Conservation (phyloP, 805 yeast species). For the Kodamaea jinghongensis region DNA sequence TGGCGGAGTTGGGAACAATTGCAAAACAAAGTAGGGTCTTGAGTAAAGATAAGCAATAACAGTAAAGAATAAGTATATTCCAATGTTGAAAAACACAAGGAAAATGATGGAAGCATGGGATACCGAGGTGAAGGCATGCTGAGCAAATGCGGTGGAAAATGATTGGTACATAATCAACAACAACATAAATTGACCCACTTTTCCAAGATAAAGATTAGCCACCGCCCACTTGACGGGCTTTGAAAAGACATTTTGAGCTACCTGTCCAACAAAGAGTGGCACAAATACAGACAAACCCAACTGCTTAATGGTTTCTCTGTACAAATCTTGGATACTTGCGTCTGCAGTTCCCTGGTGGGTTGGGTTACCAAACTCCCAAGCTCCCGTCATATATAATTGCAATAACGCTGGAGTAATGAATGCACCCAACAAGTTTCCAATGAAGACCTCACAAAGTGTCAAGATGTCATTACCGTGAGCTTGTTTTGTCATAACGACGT, state of each 20-base stretch:
- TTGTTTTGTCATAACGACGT: constrained; percentile 85
- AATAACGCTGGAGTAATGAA: constrained; percentile 83
- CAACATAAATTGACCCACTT: constrained; percentile 79
- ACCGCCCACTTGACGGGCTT: constrained; percentile 60
- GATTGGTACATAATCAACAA: constrained; percentile 74
- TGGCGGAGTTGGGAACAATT: constrained; percentile 47
- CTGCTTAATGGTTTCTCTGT: constrained; percentile 80
- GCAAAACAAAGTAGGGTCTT: constrained; percentile 53
- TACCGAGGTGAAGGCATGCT: constrained; percentile 70
- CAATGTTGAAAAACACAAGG: constrained; percentile 79
- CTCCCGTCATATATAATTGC: constrained; percentile 60
- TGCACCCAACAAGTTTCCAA: constrained; percentile 83
- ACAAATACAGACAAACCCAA: constrained; percentile 80
- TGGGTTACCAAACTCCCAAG: constrained; percentile 82
- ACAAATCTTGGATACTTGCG: constrained; percentile 52
- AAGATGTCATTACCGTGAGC: constrained; percentile 82
- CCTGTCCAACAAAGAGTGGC: constrained; percentile 87
- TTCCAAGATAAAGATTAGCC: constrained; percentile 56
- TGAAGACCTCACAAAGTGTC: constrained; percentile 78
- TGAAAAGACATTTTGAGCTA: constrained; percentile 68
- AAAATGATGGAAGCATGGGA: constrained; percentile 68
- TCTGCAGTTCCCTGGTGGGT: constrained; percentile 45
- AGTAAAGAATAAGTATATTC: constrained; percentile 76
- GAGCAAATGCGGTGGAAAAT: constrained; percentile 84
- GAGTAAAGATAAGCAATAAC: constrained; percentile 56